Evolutionary conservation across 2,329 filamentous ascomycete genomes (phyloP).

Genomic region (Aspergillus vadensis): DNA sequence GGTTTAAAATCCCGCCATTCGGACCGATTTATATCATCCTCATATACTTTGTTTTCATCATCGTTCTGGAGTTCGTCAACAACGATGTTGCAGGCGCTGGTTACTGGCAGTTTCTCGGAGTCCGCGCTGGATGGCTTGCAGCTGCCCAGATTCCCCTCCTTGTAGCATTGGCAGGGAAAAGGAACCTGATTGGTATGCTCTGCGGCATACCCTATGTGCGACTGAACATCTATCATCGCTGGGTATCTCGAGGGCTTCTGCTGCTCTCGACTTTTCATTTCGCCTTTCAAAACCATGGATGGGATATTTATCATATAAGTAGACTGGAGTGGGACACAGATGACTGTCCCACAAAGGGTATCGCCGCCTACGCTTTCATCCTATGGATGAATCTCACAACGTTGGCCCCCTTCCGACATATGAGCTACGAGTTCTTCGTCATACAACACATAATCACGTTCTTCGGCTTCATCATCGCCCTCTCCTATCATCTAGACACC

Average conservation of each 20-base stretch:
- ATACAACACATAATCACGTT: constrained; percentile 1
- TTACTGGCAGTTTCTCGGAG: background rate
- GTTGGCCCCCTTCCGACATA: background rate
- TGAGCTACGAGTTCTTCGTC: background rate
- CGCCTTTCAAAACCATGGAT: background rate
- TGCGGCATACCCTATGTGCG: background rate
- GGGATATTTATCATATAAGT: background rate
- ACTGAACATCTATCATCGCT: background rate
- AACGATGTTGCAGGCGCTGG: background rate
- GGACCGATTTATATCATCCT: background rate
- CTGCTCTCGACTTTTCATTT: background rate
- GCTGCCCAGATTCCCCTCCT: background rate
- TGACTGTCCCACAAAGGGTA: constrained; percentile 1
- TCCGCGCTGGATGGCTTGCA: background rate
- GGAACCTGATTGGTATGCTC: background rate
- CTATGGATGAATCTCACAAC: constrained; percentile 2
- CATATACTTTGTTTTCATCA: background rate
- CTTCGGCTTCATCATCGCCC: background rate
- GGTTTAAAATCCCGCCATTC: background rate
- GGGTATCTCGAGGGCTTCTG: background rate
- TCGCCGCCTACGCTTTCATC: background rate
- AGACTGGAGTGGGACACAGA: background rate
- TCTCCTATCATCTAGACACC: background rate
- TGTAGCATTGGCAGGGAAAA: background rate
- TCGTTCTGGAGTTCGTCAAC: background rate